Evolutionary conservation across 2,329 filamentous ascomycete species (phyloP), one percentile per base, ranked within the genome.

Genomic region (Fusarium tjaetaba): DNA sequence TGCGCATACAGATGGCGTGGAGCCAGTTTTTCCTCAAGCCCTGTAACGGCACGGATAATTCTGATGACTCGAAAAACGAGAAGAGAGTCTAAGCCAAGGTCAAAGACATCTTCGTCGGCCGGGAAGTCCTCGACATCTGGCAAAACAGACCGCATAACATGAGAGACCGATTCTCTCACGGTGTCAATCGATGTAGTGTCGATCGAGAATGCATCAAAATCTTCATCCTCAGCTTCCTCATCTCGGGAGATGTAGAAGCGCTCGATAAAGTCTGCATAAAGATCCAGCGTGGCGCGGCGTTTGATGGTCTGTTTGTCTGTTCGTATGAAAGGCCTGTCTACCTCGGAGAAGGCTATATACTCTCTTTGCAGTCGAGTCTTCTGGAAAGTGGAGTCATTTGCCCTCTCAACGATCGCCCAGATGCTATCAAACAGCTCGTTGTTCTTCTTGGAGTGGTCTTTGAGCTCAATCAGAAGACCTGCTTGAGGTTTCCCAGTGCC

Each of bases 231-330:
- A 4, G 43, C 28, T 10, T 48, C 60, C 7, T 65, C 63, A 13
- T 20, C n/a, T 46, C 63, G 32, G 1, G 63, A 66, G n/a, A 24
- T 20, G 2, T 66, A 66, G 24, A 66, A 66, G 7, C 48, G 36
- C 5, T 66, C 63, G 22, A 66, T 48, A 2, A 65, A 65, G 11
- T 65, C 41, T 10, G 48, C 24, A 20, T 66, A 66, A 1, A 66
- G 11, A 4, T 66, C 61, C 6, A 66, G 22, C 6, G 63, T 65
- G 3, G 61, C 63, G 8, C 61, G 63, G 4, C 61, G 63, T 15
- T 65, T 65, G 9, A 66, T 48, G 3, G 63, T 66, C 16, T 32
- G 43, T 16, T 66, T 66, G 22, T 66, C 61, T 10, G 63, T 66
- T 7, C 61, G 61, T 2, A 65, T 57, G 14, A 66, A 65, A 0